Conservation (phyloP, 345 rosid genomes). For the Melastoma malabathricum region DNA sequence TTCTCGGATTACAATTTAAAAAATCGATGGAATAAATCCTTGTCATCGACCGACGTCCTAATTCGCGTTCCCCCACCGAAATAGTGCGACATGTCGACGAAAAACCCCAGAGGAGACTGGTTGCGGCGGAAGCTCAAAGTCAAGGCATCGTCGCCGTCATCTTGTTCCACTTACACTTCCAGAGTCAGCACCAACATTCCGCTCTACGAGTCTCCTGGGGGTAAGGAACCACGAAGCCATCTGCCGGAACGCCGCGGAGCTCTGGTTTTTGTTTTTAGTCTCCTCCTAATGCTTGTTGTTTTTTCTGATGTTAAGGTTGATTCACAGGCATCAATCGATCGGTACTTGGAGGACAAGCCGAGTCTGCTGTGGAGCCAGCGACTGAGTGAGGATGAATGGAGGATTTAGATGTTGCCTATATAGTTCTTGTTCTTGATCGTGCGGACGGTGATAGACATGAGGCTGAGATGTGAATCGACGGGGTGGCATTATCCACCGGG, state of each 20-base stretch:
- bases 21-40: too few relatives aligned
- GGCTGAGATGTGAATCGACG: slow-evolving; percentile 48
- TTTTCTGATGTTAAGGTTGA: background rate
- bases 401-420: slow-evolving; percentile 80
- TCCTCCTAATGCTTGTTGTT: background rate
- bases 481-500: slow-evolving; percentile 60
- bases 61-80: too few relatives aligned
- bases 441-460: slow-evolving; percentile 77
- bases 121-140: slow-evolving; percentile 6
- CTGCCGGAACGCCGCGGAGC: slow-evolving; percentile 1
- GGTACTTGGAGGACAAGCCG: slow-evolving; percentile 69
- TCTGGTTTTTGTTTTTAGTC: slow-evolving; percentile 3
- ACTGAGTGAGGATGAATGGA: slow-evolving; percentile 80
- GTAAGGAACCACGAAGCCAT: too few relatives aligned
- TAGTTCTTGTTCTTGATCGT: slow-evolving; percentile 54
- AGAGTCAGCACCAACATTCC: slow-evolving; percentile 67
- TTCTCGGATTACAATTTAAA: too few relatives aligned
- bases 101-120: too few relatives aligned
- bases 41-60: too few relatives aligned
- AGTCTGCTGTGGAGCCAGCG: slow-evolving; percentile 48
- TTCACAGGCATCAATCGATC: slow-evolving; percentile 70
- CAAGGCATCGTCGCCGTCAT: slow-evolving; percentile 19
- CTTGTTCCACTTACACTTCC: slow-evolving; percentile 50
- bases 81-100: too few relatives aligned
- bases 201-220: slow-evolving; percentile 79